Base-by-base conservation (phyloP, 805 yeast species). In the Yamadazyma nakazawae region DNA sequence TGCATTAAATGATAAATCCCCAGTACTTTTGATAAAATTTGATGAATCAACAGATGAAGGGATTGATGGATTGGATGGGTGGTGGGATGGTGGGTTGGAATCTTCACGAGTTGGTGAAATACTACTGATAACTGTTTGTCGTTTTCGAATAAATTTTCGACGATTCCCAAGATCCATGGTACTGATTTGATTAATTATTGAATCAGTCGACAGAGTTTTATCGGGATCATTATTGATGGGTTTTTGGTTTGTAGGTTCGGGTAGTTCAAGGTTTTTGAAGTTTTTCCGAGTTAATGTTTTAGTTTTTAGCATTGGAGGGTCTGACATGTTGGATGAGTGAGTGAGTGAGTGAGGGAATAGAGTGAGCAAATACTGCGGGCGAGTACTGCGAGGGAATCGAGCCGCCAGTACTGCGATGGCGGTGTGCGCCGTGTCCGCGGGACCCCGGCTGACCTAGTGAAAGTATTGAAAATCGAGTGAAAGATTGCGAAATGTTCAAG, bases 81-180 rank as follows among this genome's bases (percentile, higher is more conserved):
- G 11, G 32, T 3, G 5, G 32, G 5, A 11, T 5, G 32, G n/a
- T 10, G 32, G n/a, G 32, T 48, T 40, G 14, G 59, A 48, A 14
- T 58, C 48, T 9, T 69, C 61, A 45, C 63, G 66, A 7, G 72
- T 70, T 0, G 76, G 76, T 2, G 74, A 67, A n/a, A 70, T 66
- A 16, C 74, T 68, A 26, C 68, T 61, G 37, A 72, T 67, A 12
- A 72, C 69, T 4, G 76, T 71, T 43, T 71, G 77, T 13, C 75
- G 61, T 44, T 66, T 68, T 24, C 69, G 52, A 11, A 40, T 37
- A 11, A 37, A 42, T 18, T 48, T 53, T 24, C 32, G 32, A 13
- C 32, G 32, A 28, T 10, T 28, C n/a, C 32, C 46, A 14, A 62
- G 42, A 9, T 62, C 66, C 47, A 66, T 45, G 25, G 56, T 57